phyloP scores from a whole-genome alignment of 257 asterid genomes.

The Petunia secreta region DNA sequence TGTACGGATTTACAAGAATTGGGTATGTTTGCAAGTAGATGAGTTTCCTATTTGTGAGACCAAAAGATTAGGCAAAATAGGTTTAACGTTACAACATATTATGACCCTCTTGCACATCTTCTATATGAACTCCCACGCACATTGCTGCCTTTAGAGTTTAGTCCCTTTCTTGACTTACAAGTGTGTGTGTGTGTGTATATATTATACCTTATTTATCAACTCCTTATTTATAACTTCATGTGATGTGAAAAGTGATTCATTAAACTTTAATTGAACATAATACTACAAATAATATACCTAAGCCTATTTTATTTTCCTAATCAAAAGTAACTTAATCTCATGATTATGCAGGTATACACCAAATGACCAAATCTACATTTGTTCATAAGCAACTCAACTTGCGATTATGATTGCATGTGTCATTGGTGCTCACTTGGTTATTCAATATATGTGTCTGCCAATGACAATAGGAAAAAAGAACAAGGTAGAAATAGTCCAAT shows the following conservation, averaged over 20 bases:
- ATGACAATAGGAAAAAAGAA: neutral
- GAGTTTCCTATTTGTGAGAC: conserved; percentile 7
- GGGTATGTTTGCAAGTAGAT: neutral
- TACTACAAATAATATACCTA: neutral
- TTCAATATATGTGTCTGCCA: neutral
- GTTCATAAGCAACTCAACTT: neutral
- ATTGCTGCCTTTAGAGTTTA: conserved; percentile 23
- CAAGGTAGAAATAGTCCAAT: neutral
- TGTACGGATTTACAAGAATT: no score
- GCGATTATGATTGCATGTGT: conserved; percentile 18
- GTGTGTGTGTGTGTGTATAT: no score
- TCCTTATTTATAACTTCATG: neutral
- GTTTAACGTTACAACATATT: neutral
- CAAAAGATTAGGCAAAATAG: neutral
- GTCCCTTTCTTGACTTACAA: neutral
- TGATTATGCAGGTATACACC: neutral
- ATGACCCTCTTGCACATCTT: conserved; percentile 28
- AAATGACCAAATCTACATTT: no score
- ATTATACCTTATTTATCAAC: neutral
- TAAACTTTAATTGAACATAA: conserved; percentile 20
- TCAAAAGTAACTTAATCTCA: neutral
- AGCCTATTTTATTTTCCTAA: conserved; percentile 8
- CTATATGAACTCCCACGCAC: neutral
- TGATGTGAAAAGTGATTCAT: neutral
- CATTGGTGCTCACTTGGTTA: neutral